Percentiles rank a stretch among this genome's conserved stretches.
Conservation (phyloP, 2,329 filamentous ascomycete genomes). For the Amauroascus verrucosus region DNA sequence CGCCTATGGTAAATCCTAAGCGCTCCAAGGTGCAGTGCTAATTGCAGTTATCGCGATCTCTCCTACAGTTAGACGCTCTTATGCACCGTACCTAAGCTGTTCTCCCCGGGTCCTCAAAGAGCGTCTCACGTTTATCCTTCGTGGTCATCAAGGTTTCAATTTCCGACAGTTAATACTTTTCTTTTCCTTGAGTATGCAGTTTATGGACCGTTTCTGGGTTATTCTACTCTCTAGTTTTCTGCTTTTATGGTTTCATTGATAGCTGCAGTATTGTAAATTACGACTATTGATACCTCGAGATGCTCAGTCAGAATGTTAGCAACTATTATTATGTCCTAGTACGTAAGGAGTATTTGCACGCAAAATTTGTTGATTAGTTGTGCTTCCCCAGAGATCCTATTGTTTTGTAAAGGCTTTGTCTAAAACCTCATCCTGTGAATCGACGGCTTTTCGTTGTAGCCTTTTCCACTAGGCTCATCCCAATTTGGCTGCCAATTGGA, state of each 20-base stretch:
- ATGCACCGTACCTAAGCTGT: not conserved
- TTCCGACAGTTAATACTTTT: not conserved
- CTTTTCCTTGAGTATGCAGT: not conserved
- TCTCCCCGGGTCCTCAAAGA: not conserved
- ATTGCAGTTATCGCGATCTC: not conserved
- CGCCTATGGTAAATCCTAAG: constrained; percentile 43
- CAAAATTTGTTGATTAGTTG: too few relatives aligned
- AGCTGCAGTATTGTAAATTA: constrained; percentile 9
- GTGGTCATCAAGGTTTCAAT: not conserved
- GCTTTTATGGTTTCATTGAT: constrained; percentile 1
- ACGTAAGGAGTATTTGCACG: not conserved
- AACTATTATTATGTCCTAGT: not conserved
- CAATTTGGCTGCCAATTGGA: too few relatives aligned
- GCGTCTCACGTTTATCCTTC: not conserved
- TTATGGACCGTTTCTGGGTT: not conserved
- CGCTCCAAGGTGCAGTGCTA: too few relatives aligned
- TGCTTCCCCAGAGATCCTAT: too few relatives aligned
- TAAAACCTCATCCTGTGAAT: too few relatives aligned
- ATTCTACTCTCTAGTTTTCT: not conserved
- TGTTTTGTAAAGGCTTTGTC: too few relatives aligned
- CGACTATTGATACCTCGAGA: constrained; percentile 8
- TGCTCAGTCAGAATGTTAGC: constrained; percentile 1
- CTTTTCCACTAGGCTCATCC: too few relatives aligned
- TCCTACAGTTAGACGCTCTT: not conserved
- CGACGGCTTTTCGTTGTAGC: too few relatives aligned